Conservation (phyloP, 176 grass and related monocot genomes). For the Lolium rigidum region DNA sequence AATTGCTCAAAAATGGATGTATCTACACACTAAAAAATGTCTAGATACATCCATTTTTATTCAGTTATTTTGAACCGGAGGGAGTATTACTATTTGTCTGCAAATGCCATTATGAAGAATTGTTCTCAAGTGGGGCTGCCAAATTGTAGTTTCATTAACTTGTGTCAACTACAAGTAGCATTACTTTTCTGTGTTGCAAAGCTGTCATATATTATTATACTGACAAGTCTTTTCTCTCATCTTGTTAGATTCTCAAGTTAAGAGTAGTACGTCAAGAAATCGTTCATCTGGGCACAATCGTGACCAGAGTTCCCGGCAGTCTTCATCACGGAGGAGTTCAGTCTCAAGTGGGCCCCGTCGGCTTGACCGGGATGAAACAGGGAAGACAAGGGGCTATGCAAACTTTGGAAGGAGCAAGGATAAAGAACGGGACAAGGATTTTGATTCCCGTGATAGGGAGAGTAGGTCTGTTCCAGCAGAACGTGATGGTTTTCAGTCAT, state of each 20-base stretch:
- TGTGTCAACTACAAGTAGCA: constrained; percentile 21
- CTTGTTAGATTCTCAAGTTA: constrained; percentile 56
- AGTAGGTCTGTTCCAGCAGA: constrained; percentile 53
- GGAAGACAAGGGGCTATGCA: constrained; percentile 61
- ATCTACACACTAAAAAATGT: too few relatives aligned
- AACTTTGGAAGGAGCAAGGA: constrained; percentile 67
- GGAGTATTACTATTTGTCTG: not conserved
- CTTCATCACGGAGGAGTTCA: constrained; percentile 47
- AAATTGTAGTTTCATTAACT: constrained; percentile 10
- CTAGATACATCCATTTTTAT: too few relatives aligned
- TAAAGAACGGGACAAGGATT: constrained; percentile 55
- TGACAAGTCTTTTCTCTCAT: constrained; percentile 38
- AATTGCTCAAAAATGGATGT: too few relatives aligned
- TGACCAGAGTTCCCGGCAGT: constrained; percentile 41
- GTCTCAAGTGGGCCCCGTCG: constrained; percentile 48
- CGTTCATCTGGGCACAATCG: constrained; percentile 39
- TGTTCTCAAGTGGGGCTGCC: not conserved
- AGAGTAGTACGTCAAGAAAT: constrained; percentile 48
- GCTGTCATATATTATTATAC: constrained; percentile 18
- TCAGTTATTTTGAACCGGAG: too few relatives aligned
- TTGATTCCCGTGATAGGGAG: constrained; percentile 55
- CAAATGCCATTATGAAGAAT: constrained; percentile 3
- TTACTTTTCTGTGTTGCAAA: constrained; percentile 39
- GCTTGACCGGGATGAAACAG: constrained; percentile 49
- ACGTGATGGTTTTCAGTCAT: constrained; percentile 45